Evolutionary conservation across 257 asterid species (phyloP).

Genomic region (Cinchona pubescens): DNA sequence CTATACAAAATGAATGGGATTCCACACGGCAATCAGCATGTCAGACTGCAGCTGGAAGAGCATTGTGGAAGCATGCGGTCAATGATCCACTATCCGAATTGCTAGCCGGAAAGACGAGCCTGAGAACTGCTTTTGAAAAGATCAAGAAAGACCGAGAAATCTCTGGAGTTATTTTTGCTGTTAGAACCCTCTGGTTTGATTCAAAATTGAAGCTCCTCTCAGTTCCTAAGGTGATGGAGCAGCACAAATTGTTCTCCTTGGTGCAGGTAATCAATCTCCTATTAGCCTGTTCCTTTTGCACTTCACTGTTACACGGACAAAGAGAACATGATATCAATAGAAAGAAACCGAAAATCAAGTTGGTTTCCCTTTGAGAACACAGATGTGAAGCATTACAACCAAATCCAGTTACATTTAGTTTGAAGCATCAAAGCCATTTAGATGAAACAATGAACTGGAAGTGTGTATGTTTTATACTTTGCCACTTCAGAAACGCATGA

Average conservation of each 20-base stretch:
- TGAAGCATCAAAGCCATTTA: background rate
- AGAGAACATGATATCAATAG: background rate
- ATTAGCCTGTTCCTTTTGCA: background rate
- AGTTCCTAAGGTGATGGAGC: constrained; percentile 54
- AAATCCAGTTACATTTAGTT: background rate
- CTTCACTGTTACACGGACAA: background rate
- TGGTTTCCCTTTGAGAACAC: background rate
- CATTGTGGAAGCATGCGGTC: constrained; percentile 76
- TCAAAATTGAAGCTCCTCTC: constrained; percentile 77
- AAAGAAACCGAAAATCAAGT: background rate
- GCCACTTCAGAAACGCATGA: background rate
- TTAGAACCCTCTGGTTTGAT: constrained; percentile 92
- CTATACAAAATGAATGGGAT: constrained; percentile 75
- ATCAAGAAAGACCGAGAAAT: constrained; percentile 79
- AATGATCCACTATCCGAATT: constrained; percentile 79
- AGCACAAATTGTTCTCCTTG: constrained; percentile 91
- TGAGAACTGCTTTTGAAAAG: constrained; percentile 68
- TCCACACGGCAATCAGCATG: constrained; percentile 64
- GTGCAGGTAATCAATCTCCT: constrained; percentile 63
- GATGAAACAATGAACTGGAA: background rate
- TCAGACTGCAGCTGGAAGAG: constrained; percentile 95
- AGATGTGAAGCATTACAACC: constrained; percentile 2
- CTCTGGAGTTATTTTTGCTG: constrained; percentile 88
- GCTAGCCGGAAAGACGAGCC: constrained; percentile 80
- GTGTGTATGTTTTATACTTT: background rate